phyloP scores from a whole-genome alignment of 176 grass and related monocot genomes.

The Oropetium thomaeum region DNA sequence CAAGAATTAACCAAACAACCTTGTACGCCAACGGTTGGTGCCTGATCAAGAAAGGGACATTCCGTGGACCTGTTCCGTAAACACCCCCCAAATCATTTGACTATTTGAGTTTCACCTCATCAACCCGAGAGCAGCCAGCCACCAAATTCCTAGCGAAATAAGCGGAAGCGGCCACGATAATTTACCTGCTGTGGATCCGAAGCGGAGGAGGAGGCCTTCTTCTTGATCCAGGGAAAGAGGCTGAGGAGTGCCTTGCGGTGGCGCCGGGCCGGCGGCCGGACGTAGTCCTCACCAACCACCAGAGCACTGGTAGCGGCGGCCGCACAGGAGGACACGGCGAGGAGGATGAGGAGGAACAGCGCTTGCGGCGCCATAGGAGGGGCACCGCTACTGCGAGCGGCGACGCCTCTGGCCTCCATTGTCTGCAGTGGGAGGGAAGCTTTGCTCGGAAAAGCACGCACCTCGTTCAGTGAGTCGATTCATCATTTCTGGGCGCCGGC shows the following conservation, averaged over 20 bases:
- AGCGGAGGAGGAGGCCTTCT: constrained; percentile 29
- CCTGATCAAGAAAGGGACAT: not conserved
- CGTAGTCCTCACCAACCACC: constrained; percentile 64
- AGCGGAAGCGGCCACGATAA: not conserved
- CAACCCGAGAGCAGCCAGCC: not conserved
- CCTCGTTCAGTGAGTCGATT: not conserved
- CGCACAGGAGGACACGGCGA: constrained; percentile 8
- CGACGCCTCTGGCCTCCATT: constrained; percentile 13
- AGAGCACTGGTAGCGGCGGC: not conserved
- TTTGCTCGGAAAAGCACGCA: not conserved
- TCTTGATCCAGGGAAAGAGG: constrained; percentile 48
- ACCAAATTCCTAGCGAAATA: not conserved
- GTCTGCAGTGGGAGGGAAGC: not conserved
- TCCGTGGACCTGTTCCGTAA: not conserved
- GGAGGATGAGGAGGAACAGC: not conserved
- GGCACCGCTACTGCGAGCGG: not conserved
- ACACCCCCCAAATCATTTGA: not conserved
- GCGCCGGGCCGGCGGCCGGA: constrained; percentile 36
- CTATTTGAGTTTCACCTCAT: too few species aligned
- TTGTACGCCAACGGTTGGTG: not conserved
- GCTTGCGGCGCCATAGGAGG: not conserved
- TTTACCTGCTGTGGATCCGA: constrained; percentile 62
- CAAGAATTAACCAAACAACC: not conserved
- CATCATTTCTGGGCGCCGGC: not conserved
- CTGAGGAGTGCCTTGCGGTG: constrained; percentile 48